Base-by-base conservation (phyloP, 768 basidiomycete species). In the Hygrophoropsis aurantiaca region DNA sequence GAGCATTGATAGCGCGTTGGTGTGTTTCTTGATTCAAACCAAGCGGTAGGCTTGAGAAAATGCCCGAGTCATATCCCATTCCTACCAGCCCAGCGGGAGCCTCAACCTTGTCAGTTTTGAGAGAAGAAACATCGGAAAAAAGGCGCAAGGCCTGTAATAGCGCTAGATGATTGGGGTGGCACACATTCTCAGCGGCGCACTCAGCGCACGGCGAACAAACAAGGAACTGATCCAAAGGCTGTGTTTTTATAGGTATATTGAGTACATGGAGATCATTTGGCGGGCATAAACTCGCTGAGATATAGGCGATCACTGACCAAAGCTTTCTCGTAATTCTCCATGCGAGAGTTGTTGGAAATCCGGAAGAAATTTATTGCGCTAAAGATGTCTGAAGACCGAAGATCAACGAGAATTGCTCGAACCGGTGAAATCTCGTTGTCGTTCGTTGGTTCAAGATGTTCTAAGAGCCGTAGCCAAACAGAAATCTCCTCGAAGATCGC, bases 171-270 rank as follows among this genome's bases (percentile, higher is more conserved):
- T 53, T 46, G 8, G 63, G 55, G 32, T 56, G 49, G 34, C 54
- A 57, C 33, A 62, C 60, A 24, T 39, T 21, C 35, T 47, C 50
- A 45, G 58, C 56, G 39, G 51, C 57, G 60, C 65, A 58, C 43
- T 49, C 49, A 46, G 65, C 44, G 48, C 61, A 65, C 10, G 65
- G 60, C 21, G 68, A 65, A 46, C 67, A 68, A 53, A 65, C 72
- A 67, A 78, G 61, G 54, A 71, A 73, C 58, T 78, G 72, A 63
- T 76, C 71, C 68, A 78, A 66, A 38, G 78, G 75, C 81, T 82
- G 64, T 59, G 65, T 55, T 52, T 56, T 40, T 26, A 42, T 44
- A 54, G 51, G 46, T 11, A 45, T 35, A 35, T 56, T 61, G 45
- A 60, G 57, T 61, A 61, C 53, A 56, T 44, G 16, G 16, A 15